Conservation (phyloP, 495 filamentous ascomycete genomes). For the Tuber indicum region DNA sequence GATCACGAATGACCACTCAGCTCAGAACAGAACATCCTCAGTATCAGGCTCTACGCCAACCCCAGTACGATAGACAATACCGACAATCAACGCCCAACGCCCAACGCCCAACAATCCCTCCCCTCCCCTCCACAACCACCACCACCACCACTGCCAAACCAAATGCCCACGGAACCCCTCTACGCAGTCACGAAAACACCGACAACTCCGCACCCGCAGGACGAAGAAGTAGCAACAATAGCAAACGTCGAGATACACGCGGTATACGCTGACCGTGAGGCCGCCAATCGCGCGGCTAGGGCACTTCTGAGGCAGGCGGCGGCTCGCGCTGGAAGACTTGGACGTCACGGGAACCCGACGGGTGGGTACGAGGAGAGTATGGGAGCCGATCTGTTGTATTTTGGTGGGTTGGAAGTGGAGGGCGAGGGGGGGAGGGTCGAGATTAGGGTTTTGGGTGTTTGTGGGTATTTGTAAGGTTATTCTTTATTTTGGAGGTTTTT, state of each 20-base stretch:
- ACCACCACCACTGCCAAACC: neutral
- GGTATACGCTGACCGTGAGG: conserved; percentile 22
- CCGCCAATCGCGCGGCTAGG: conserved; percentile 24
- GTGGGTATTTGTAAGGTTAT: neutral
- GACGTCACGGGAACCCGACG: conserved; percentile 8
- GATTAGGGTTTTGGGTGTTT: conserved; percentile 7
- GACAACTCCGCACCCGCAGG: neutral
- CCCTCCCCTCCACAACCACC: neutral
- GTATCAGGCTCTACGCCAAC: too few relatives aligned
- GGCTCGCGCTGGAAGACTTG: conserved; percentile 16
- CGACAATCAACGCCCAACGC: neutral
- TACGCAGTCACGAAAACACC: neutral
- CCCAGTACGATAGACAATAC: too few relatives aligned
- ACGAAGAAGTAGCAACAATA: too few relatives aligned
- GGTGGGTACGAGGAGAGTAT: conserved; percentile 29
- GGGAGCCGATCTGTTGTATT: conserved; percentile 20
- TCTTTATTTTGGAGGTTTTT: neutral
- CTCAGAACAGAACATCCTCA: too few relatives aligned
- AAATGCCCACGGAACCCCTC: neutral
- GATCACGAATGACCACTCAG: neutral
- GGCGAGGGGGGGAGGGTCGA: conserved; percentile 20
- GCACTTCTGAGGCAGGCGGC: conserved; percentile 16
- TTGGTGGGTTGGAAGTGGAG: conserved; percentile 18
- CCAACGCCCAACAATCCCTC: conserved; percentile 18
- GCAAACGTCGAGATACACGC: conserved; percentile 5